Evolutionary conservation across 805 yeast genomes (phyloP), one percentile per base, ranked within the genome.

Genomic region (Saturnispora besseyi): DNA sequence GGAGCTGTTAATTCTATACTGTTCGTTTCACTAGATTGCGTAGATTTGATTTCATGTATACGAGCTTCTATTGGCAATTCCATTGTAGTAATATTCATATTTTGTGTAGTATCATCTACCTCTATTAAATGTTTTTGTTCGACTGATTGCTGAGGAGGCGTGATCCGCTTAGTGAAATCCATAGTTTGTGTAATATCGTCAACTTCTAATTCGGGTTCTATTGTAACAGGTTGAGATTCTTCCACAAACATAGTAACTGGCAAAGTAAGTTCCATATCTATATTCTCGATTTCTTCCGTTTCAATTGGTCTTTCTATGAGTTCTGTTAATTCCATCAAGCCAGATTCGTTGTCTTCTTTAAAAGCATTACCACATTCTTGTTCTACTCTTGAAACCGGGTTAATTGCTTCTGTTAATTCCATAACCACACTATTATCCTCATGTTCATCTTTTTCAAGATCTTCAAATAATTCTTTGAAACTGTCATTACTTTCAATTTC

Each of bases 401-500:
- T 36, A 21, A 36, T 18, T 10, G 13, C 40, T 18, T 36, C 40
- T 36, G 40, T 36, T n/a, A 38, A n/a, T 29, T 46, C 24, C 31
- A 33, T 36, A 22, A 40, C 9, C 21, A 8, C 54, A 1, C 46
- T 18, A 10, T 48, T 47, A 5, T 51, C 51, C n/a, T 47, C 52
- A 10, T 48, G 46, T 3, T 33, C 37, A 18, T 46, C 49, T 6
- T 36, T 18, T 18, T 38, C 42, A 11, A 47, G 11, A 24, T 41
- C 50, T 34, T 47, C 55, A 45, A 54, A 54, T 9, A 51, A 22
- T 11, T 47, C 52, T 15, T 46, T 38, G 8, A 54, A 43, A 32
- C 53, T 51, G 12, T 34, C 45, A 5, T 30, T 41, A 22, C 26
- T 40, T 42, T 47, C 50, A 15, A 18, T 26, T 11, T 45, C 26